phyloP scores from a whole-genome alignment of 225 moss, liverwort and hornwort genomes.

The Climacium dendroides region DNA sequence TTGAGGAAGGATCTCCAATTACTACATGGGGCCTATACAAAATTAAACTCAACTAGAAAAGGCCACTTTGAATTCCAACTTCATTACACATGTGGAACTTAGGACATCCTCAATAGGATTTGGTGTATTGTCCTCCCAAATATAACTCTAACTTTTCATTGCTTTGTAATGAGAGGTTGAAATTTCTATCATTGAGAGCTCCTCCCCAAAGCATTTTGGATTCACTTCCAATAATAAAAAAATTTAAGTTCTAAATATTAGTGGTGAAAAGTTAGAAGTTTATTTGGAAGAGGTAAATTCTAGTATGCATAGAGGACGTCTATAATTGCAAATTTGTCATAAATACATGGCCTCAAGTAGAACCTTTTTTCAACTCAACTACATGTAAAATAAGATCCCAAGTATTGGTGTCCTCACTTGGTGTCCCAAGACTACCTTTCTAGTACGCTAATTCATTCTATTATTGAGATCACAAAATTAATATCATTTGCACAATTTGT shows the following conservation, averaged over 20 bases:
- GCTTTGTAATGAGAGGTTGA: neutral
- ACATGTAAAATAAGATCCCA: neutral
- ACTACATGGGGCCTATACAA: neutral
- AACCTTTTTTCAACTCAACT: neutral
- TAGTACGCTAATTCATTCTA: neutral
- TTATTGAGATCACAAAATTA: neutral
- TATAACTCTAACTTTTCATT: neutral
- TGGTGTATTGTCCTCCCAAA: accelerated
- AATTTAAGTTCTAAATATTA: too few relatives aligned
- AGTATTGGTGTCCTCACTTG: neutral
- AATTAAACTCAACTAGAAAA: neutral
- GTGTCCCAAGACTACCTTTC: neutral
- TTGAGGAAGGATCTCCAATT: neutral
- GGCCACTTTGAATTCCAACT: neutral
- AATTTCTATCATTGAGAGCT: neutral
- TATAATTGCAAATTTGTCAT: neutral
- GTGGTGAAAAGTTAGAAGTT: neutral
- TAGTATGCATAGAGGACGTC: accelerated
- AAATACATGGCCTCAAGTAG: neutral
- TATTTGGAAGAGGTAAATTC: neutral
- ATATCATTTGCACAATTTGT: neutral
- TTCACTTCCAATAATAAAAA: neutral
- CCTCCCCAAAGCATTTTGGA: accelerated
- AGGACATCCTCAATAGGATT: accelerated
- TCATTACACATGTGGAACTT: neutral